phyloP scores from a whole-genome alignment of 1,284 basidiomycete species.

The Cutaneotrichosporon mucoides region DNA sequence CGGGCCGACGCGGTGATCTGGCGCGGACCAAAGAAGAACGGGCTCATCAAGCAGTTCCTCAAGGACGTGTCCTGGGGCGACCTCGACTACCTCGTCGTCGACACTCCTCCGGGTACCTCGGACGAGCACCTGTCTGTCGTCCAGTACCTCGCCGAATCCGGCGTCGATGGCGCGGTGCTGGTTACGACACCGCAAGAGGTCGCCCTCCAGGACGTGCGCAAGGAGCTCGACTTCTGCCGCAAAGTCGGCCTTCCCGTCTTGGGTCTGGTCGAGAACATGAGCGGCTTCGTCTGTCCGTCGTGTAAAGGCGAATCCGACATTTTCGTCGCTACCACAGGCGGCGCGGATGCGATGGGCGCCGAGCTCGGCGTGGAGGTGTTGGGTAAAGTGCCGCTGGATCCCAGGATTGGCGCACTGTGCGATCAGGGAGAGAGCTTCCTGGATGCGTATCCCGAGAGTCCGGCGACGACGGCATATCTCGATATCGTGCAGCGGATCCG shows the following conservation, averaged over 20 bases:
- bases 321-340: conserved; percentile 91
- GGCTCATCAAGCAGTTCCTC: conserved; percentile 96
- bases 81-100: conserved; percentile 90
- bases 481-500: conserved; percentile 75
- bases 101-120: conserved; percentile 95
- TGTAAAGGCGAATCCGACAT: conserved; percentile 93
- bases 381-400: conserved; percentile 84
- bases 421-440: conserved; percentile 93
- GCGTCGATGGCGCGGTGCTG: conserved; percentile 94
- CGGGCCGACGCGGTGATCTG: conserved; percentile 91
- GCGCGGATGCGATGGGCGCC: conserved; percentile 77
- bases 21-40: conserved; percentile 99
- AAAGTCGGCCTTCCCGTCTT: conserved; percentile 90
- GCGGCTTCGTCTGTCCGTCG: conserved; percentile 92
- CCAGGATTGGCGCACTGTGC: conserved; percentile 91
- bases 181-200: conserved; percentile 99
- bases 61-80: conserved; percentile 99
- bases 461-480: conserved; percentile 83
- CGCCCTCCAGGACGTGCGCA: conserved; percentile 91
- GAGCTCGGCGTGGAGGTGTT: conserved; percentile 81
- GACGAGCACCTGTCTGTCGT: conserved; percentile 97
- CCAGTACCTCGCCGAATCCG: conserved; percentile 88
- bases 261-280: conserved; percentile 98
- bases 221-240: conserved; percentile 94
- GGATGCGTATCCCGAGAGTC: conserved; percentile 95